Conservation (phyloP, 768 basidiomycete species). For the Rhodotorula toruloides region DNA sequence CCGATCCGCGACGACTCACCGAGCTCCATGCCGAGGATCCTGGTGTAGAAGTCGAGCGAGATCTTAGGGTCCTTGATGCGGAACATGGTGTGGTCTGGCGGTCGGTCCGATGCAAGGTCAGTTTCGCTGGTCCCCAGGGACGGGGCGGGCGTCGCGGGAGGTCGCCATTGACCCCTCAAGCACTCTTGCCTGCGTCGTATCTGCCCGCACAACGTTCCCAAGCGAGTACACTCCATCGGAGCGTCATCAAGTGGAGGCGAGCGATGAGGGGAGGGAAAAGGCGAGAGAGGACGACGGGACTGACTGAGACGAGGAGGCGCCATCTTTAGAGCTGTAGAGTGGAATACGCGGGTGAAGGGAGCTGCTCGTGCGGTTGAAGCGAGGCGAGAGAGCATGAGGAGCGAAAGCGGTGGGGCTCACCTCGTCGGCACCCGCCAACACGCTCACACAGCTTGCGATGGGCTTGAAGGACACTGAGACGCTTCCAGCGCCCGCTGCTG, state of each 20-base stretch:
- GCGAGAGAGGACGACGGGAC: neutral
- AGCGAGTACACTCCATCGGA: neutral
- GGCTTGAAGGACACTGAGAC: neutral
- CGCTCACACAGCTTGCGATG: neutral
- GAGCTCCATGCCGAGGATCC: slow-evolving; percentile 38
- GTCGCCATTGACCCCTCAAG: no score
- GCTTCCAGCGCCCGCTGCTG: no score
- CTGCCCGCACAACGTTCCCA: no score
- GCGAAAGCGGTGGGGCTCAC: neutral
- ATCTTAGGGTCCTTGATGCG: slow-evolving; percentile 76
- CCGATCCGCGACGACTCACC: neutral
- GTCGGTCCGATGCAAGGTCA: no score
- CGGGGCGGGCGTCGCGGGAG: no score
- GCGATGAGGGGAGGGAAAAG: neutral
- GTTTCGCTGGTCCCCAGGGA: no score
- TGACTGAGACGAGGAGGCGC: slow-evolving; percentile 18
- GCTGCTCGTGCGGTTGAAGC: neutral
- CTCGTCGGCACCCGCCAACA: neutral
- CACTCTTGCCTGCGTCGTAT: no score
- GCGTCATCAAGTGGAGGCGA: neutral
- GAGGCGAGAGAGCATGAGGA: neutral
- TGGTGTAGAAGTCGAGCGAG: slow-evolving; percentile 8
- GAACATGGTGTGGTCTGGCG: slow-evolving; percentile 67
- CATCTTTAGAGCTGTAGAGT: neutral
- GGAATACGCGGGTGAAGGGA: neutral